A percentile compares a stretch with the other conserved stretches of the same genome.
Evolutionary conservation across 2,329 filamentous ascomycete species (phyloP).

Genomic region (Basipetospora chlamydospora): DNA sequence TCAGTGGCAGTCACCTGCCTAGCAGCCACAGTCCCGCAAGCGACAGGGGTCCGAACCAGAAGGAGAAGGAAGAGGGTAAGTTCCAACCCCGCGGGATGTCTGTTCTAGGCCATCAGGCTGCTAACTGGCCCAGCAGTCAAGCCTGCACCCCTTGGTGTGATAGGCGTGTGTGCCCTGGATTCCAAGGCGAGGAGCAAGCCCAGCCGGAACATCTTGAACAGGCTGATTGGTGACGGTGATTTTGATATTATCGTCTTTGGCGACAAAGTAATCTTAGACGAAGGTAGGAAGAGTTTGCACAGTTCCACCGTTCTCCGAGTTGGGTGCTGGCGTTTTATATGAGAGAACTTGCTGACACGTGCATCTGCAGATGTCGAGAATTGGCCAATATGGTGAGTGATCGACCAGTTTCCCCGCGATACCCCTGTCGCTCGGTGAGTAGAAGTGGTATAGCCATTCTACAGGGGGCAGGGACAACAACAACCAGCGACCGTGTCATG

Average conservation of each 20-base stretch:
- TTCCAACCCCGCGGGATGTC: slow-evolving; percentile 3
- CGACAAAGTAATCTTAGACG: slow-evolving; percentile 95
- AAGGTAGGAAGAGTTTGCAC: slow-evolving; percentile 37
- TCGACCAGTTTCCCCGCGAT: no score
- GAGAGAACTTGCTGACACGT: not conserved
- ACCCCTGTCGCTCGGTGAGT: slow-evolving; percentile 17
- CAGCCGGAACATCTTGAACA: slow-evolving; percentile 87
- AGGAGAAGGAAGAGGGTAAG: slow-evolving; percentile 42
- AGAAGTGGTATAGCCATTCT: slow-evolving; percentile 18
- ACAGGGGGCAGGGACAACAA: slow-evolving; percentile 1
- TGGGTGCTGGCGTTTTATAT: no score
- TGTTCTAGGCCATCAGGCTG: slow-evolving; percentile 6
- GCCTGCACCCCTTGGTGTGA: slow-evolving; percentile 48
- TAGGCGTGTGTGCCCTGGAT: slow-evolving; percentile 91
- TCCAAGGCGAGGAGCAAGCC: slow-evolving; percentile 94
- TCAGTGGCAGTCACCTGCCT: slow-evolving; percentile 68
- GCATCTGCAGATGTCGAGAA: slow-evolving; percentile 59
- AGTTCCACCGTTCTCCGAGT: no score
- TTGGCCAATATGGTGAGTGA: slow-evolving; percentile 72
- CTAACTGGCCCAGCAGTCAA: slow-evolving; percentile 26
- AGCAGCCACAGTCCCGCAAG: slow-evolving; percentile 71
- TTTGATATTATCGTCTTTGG: slow-evolving; percentile 97
- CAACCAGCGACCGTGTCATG: not conserved
- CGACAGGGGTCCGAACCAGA: slow-evolving; percentile 41
- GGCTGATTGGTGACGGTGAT: slow-evolving; percentile 76